Conservation (phyloP, 2,329 filamentous ascomycete species). For the Rutstroemia sydowiana region DNA sequence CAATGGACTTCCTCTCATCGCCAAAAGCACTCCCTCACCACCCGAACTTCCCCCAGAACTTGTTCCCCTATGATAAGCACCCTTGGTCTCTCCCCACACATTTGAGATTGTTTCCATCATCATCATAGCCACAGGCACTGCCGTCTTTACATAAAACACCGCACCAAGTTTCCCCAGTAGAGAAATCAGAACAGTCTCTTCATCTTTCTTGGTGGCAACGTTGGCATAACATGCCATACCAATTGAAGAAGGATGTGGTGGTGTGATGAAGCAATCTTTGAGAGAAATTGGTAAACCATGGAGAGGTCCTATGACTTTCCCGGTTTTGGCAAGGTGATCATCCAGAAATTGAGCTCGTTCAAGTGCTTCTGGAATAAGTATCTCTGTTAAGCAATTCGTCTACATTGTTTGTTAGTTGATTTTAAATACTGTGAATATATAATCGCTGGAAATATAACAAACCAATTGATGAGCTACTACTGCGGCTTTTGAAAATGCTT, state of each 20-base stretch:
- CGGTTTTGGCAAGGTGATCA: constrained; percentile 37
- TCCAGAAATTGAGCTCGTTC: constrained; percentile 45
- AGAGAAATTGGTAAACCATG: constrained; percentile 36
- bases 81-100: constrained; percentile 26
- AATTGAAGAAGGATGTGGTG: constrained; percentile 30
- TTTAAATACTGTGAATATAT: background rate
- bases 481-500: constrained; percentile 42
- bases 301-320: constrained; percentile 32
- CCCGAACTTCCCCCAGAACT: constrained; percentile 26
- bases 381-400: constrained; percentile 54
- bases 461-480: constrained; percentile 42
- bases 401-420: constrained; percentile 19
- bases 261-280: constrained; percentile 35
- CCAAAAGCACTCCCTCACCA: constrained; percentile 9
- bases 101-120: constrained; percentile 26
- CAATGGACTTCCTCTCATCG: constrained; percentile 9
- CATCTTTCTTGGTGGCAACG: constrained; percentile 19
- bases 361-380: constrained; percentile 47
- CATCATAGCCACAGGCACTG: constrained; percentile 51
- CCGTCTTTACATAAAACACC: constrained; percentile 87
- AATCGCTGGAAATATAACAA: constrained; percentile 3
- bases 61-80: constrained; percentile 27
- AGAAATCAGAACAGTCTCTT: constrained; percentile 31
- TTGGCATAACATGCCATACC: constrained; percentile 33
- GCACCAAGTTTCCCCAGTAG: constrained; percentile 35